Base-by-base conservation (phyloP, 2,329 filamentous ascomycete species). In the Xylariaceae sp. region DNA sequence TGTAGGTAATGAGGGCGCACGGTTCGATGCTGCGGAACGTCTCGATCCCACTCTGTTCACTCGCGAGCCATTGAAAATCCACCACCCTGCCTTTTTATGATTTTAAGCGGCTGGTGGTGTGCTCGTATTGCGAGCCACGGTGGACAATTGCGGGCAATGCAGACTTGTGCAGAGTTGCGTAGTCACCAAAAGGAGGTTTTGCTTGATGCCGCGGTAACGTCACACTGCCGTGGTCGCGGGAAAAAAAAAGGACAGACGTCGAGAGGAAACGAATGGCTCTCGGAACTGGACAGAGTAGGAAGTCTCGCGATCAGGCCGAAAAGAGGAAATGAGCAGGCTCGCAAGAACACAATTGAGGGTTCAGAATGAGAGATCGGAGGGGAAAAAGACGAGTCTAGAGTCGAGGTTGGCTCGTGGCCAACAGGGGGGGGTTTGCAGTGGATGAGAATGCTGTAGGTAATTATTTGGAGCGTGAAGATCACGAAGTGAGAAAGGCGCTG, bases 121-220 rank as follows among this genome's bases (percentile, higher is more conserved):
- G 29, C 50, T 50, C 27, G 55, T 55, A 50, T 58, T 26, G 50
- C 53, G 41, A 60, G 48, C 29, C 42, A 40, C 42, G 34, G 50
- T 43, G 7, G 45, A 35, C 19, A 34, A 41, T 45, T 26, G 45
- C 41, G 11, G n/a, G 47, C 50, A 51, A 42, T 42, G 27, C 29
- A 32, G 52, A 51, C 12, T 47, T 46, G 35, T 11, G 39, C 30
- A 19, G 19, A 19, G 19, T 19, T 19, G 19, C 19, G 51, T 35
- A 30, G 39, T 19, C 19, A 47, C 41, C 40, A 11, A 40, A 51
- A 37, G 48, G 29, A 43, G 35, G 54, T 27, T 47, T 34, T 47
- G 54, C 34, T 48, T 52, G 37, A 54, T 56, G 45, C 42, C 39
- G 12, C 37, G 49, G 43, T 55, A 51, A 50, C 57, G 57, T 59